These are phyloP conservation scores for Boletellus deceptivus DNA, from an alignment of 1,284 basidiomycete genomes.

Conservation along the genomic window DNA sequence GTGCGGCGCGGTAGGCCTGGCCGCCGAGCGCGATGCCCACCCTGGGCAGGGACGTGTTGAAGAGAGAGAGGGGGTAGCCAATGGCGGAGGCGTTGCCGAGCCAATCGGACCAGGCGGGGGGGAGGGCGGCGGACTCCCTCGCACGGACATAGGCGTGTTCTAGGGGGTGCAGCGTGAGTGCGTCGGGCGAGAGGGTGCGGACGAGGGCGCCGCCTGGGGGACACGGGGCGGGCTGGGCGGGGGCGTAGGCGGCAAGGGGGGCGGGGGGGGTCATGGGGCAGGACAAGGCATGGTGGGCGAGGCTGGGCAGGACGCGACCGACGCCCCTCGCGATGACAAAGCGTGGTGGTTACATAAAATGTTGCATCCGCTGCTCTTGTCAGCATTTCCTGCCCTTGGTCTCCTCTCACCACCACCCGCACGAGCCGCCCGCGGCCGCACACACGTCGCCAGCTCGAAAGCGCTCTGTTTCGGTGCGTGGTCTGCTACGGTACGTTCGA, in stretches of 20 bases:
- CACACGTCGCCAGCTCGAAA: too few relatives aligned
- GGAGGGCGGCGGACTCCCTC: constrained; percentile 42
- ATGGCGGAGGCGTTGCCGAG: constrained; percentile 50
- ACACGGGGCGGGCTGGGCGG: constrained; percentile 46
- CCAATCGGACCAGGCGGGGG: constrained; percentile 58
- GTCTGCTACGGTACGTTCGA: neutral
- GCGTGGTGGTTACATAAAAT: constrained; percentile 36
- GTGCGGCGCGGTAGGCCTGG: constrained; percentile 57
- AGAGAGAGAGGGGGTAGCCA: constrained; percentile 48
- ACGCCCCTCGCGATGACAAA: constrained; percentile 29
- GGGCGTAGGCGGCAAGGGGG: constrained; percentile 40
- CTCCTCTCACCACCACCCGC: constrained; percentile 35
- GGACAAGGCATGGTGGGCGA: too few relatives aligned
- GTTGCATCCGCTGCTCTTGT: constrained; percentile 31
- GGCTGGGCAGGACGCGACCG: too few relatives aligned
- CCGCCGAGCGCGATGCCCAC: constrained; percentile 61
- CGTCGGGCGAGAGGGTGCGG: constrained; percentile 49
- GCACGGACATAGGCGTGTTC: constrained; percentile 48
- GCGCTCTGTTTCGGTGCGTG: constrained; percentile 18
- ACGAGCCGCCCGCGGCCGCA: neutral
- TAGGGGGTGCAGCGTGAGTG: constrained; percentile 48
- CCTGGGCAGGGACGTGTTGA: constrained; percentile 44
- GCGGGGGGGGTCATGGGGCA: constrained; percentile 12
- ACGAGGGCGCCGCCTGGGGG: constrained; percentile 48
- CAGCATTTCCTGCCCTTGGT: constrained; percentile 35